Conservation (phyloP, 2,329 filamentous ascomycete species). For the Pseudomassariella vexata region DNA sequence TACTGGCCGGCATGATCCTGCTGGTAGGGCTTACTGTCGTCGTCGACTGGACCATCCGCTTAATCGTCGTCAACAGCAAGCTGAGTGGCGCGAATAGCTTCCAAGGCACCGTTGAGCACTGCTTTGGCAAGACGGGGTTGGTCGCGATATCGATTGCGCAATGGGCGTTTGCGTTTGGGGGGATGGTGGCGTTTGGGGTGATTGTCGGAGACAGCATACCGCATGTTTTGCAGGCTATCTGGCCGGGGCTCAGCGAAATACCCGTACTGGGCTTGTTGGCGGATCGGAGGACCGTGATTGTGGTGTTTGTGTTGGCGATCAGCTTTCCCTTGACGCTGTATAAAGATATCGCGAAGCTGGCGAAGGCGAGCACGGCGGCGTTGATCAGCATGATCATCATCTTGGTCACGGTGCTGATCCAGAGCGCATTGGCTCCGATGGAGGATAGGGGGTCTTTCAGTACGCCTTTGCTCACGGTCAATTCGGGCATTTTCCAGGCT, state of each 20-base stretch:
- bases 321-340: slow-evolving; percentile 92
- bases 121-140: slow-evolving; percentile 82
- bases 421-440: slow-evolving; percentile 68
- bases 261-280: slow-evolving; percentile 78
- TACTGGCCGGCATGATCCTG: slow-evolving; percentile 73
- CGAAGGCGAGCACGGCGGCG: slow-evolving; percentile 91
- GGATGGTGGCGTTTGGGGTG: slow-evolving; percentile 97
- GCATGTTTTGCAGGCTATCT: slow-evolving; percentile 76
- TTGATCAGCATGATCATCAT: slow-evolving; percentile 92
- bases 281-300: slow-evolving; percentile 76
- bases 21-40: slow-evolving; percentile 74
- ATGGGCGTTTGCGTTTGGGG: slow-evolving; percentile 97
- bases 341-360: slow-evolving; percentile 94
- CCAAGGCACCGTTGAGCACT: slow-evolving; percentile 92
- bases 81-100: slow-evolving; percentile 90
- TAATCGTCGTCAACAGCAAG: slow-evolving; percentile 98
- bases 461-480: slow-evolving; percentile 68
- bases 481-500: slow-evolving; percentile 85
- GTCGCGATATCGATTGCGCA: slow-evolving; percentile 87
- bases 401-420: slow-evolving; percentile 77
- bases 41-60: slow-evolving; percentile 94
- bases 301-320: slow-evolving; percentile 78
- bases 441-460: slow-evolving; percentile 68
- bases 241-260: slow-evolving; percentile 66
- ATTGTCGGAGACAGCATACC: slow-evolving; percentile 97